Conservation (phyloP, 2,329 filamentous ascomycete genomes). For the Onygena corvina region DNA sequence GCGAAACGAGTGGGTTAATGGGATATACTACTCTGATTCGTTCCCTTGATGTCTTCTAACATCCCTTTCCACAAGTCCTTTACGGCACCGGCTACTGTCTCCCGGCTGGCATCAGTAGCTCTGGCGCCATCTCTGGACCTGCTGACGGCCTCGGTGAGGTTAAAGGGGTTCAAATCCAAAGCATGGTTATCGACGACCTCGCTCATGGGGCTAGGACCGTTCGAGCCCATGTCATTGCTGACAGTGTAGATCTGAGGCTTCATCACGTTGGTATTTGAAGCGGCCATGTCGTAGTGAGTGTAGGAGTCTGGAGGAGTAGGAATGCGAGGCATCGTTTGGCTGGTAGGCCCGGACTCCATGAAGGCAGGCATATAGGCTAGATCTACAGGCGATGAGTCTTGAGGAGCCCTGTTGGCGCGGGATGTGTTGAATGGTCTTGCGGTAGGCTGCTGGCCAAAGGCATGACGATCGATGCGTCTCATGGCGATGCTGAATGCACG, state of each 20-base stretch:
- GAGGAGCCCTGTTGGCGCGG: slow-evolving; percentile 43
- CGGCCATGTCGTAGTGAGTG: slow-evolving; percentile 20
- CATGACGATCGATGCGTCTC: slow-evolving; percentile 36
- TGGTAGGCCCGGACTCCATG: slow-evolving; percentile 26
- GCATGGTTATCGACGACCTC: slow-evolving; percentile 48
- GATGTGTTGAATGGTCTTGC: slow-evolving; percentile 51
- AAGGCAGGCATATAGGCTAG: slow-evolving; percentile 49
- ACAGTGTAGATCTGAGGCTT: slow-evolving; percentile 47
- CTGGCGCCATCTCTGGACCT: slow-evolving; percentile 28
- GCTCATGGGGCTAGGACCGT: slow-evolving; percentile 43
- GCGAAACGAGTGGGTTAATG: no score
- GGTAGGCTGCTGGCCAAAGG: slow-evolving; percentile 21
- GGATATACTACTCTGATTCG: slow-evolving; percentile 11
- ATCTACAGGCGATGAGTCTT: slow-evolving; percentile 51
- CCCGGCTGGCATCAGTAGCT: slow-evolving; percentile 25
- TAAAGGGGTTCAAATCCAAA: slow-evolving; percentile 45
- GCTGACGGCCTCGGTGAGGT: slow-evolving; percentile 41
- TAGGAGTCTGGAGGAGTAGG: slow-evolving; percentile 39
- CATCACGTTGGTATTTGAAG: slow-evolving; percentile 28
- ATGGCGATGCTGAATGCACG: slow-evolving; percentile 46
- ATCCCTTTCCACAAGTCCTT: slow-evolving; percentile 38
- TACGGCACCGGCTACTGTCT: slow-evolving; percentile 28
- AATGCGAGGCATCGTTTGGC: slow-evolving; percentile 33
- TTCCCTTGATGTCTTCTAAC: slow-evolving; percentile 40
- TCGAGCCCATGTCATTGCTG: slow-evolving; percentile 34